phyloP scores from a whole-genome alignment of 805 yeast species.

The Scheffersomyces coipomensis region DNA sequence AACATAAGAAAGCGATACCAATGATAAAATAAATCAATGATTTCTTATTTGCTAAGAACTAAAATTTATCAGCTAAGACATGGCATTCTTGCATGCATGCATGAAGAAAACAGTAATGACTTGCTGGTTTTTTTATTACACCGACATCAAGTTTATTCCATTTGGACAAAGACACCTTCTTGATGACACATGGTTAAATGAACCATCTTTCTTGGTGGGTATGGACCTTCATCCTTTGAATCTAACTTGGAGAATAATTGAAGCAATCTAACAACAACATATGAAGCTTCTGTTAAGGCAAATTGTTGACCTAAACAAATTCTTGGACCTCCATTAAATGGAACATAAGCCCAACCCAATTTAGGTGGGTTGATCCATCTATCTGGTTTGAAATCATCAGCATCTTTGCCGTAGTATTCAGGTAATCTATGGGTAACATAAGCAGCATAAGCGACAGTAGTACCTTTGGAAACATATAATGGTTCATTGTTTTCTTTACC shows the following conservation, averaged over 20 bases:
- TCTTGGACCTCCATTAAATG: constrained; percentile 57
- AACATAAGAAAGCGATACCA: no score
- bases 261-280: constrained; percentile 35
- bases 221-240: constrained; percentile 16
- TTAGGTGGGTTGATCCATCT: constrained; percentile 42
- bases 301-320: constrained; percentile 57
- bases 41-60: no score
- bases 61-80: no score
- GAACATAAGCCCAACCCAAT: constrained; percentile 48
- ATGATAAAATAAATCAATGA: no score
- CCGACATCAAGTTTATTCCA: no score
- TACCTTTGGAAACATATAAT: constrained; percentile 42
- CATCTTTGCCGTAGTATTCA: constrained; percentile 44
- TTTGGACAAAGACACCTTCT: constrained; percentile 17
- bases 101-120: no score
- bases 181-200: constrained; percentile 27
- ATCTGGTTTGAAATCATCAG: constrained; percentile 45
- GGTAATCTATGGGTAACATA: constrained; percentile 43
- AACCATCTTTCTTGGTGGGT: constrained; percentile 30
- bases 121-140: no score
- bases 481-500: constrained; percentile 38
- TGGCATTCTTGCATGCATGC: no score
- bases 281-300: constrained; percentile 53
- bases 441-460: constrained; percentile 35
- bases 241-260: constrained; percentile 22